Conservation (phyloP, 2,329 filamentous ascomycete genomes). For the Arthrobotrys conoides region DNA sequence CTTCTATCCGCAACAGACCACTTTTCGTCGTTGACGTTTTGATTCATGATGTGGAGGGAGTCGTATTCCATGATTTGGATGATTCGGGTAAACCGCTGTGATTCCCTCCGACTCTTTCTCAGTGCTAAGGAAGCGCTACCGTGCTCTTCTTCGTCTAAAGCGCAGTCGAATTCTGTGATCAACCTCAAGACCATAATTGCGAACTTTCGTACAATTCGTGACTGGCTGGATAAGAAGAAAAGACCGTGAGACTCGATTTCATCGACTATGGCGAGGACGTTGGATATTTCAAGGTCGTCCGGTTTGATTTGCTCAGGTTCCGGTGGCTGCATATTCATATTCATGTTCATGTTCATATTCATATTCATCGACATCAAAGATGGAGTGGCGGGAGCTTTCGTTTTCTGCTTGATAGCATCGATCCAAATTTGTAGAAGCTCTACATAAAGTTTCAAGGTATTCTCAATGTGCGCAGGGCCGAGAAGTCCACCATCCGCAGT, state of each 20-base stretch:
- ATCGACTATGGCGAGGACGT: slow-evolving; percentile 92
- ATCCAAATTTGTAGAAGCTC: slow-evolving; percentile 97
- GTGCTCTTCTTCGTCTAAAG: slow-evolving; percentile 82
- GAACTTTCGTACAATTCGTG: slow-evolving; percentile 86
- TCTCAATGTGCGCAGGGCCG: slow-evolving; percentile 93
- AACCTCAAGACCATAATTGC: slow-evolving; percentile 92
- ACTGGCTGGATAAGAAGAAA: slow-evolving; percentile 98
- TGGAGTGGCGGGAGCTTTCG: slow-evolving; percentile 74
- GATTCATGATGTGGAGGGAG: slow-evolving; percentile 85
- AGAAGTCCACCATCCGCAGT: slow-evolving; percentile 99
- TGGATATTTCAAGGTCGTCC: slow-evolving; percentile 73
- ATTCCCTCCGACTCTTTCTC: slow-evolving; percentile 49
- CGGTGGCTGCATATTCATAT: slow-evolving; percentile 44
- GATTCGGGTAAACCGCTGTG: slow-evolving; percentile 73
- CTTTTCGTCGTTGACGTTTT: slow-evolving; percentile 83
- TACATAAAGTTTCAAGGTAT: slow-evolving; percentile 90
- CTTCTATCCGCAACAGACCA: slow-evolving; percentile 93
- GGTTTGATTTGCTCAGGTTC: slow-evolving; percentile 47
- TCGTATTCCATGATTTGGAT: slow-evolving; percentile 94
- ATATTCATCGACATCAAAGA: slow-evolving; percentile 66
- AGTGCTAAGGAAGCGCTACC: slow-evolving; percentile 61
- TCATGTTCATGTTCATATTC: slow-evolving; percentile 57
- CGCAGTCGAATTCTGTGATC: slow-evolving; percentile 92
- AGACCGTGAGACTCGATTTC: slow-evolving; percentile 96
- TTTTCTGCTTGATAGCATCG: slow-evolving; percentile 91